These are phyloP conservation scores for Bathelium albidoporum DNA, from an alignment of 495 filamentous ascomycete species.

Conservation along the genomic window DNA sequence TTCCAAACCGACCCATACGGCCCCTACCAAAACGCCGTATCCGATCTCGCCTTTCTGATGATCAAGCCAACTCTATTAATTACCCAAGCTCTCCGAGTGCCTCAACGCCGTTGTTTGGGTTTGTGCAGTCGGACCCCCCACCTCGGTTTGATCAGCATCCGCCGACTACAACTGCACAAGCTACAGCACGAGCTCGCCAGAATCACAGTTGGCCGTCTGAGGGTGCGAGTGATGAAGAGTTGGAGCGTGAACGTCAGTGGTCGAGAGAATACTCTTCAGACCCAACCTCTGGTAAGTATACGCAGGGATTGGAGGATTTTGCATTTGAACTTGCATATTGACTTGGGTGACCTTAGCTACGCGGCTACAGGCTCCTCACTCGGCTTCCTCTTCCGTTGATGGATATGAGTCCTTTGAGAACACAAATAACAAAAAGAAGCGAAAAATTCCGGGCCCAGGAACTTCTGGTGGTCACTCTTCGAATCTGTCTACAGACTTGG, in stretches of 20 bases:
- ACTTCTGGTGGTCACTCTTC: constrained; percentile 53
- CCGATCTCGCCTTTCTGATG: constrained; percentile 72
- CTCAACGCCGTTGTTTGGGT: constrained; percentile 55
- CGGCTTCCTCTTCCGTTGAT: constrained; percentile 46
- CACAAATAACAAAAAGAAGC: constrained; percentile 98
- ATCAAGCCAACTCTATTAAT: constrained; percentile 69
- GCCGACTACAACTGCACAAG: constrained; percentile 21
- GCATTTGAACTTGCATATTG: constrained; percentile 11
- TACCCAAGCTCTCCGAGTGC: constrained; percentile 64
- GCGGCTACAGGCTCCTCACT: constrained; percentile 24
- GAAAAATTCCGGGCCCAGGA: constrained; percentile 89
- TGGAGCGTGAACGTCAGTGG: neutral
- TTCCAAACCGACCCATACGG: constrained; percentile 82
- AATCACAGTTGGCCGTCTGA: constrained; percentile 23
- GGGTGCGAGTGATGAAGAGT: constrained; percentile 4
- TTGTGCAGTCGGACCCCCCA: constrained; percentile 22
- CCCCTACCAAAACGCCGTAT: constrained; percentile 82
- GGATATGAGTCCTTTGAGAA: constrained; percentile 98
- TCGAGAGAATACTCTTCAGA: constrained; percentile 12
- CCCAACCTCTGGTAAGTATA: neutral
- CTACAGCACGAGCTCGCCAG: constrained; percentile 27
- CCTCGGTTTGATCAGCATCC: constrained; percentile 16
- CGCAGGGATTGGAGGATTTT: neutral
- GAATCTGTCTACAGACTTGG: constrained; percentile 50
- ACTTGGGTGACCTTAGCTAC: constrained; percentile 5